phyloP scores from a whole-genome alignment of 2,329 filamentous ascomycete species.

The Pezicula radicicola region DNA sequence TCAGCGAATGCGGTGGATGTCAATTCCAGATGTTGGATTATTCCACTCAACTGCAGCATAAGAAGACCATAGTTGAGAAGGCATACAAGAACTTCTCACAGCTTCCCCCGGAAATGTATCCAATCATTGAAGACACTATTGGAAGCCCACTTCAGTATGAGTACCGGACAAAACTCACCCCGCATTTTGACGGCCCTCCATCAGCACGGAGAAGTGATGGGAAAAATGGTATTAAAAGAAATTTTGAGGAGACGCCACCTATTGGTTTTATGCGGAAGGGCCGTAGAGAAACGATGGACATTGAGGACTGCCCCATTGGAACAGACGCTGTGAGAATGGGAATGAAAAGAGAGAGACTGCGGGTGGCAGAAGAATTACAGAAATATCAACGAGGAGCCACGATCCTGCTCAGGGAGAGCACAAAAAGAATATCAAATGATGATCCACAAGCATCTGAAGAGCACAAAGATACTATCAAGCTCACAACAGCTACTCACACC shows the following conservation, averaged over 20 bases:
- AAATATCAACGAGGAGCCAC: slow-evolving; percentile 82
- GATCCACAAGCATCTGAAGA: slow-evolving; percentile 23
- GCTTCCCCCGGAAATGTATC: slow-evolving; percentile 71
- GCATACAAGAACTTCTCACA: slow-evolving; percentile 91
- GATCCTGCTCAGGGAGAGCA: slow-evolving; percentile 83
- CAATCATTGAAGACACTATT: slow-evolving; percentile 77
- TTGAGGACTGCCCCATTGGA: slow-evolving; percentile 95
- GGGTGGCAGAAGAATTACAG: slow-evolving; percentile 66
- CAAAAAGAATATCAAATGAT: slow-evolving; percentile 59
- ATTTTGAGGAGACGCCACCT: slow-evolving; percentile 64
- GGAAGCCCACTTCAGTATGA: slow-evolving; percentile 87
- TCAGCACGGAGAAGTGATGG: slow-evolving; percentile 40
- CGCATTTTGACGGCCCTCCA: slow-evolving; percentile 85
- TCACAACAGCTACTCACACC: slow-evolving; percentile 48
- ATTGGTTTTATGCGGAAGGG: slow-evolving; percentile 92
- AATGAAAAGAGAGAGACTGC: slow-evolving; percentile 73
- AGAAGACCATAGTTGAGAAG: slow-evolving; percentile 83
- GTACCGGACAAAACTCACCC: slow-evolving; percentile 95
- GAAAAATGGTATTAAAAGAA: slow-evolving; percentile 48
- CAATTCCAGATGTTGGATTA: slow-evolving; percentile 98
- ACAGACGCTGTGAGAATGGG: slow-evolving; percentile 81
- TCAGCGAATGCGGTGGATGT: slow-evolving; percentile 82
- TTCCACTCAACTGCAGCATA: slow-evolving; percentile 77
- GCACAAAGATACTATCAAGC: slow-evolving; percentile 23
- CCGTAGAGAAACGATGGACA: slow-evolving; percentile 77